Conservation (phyloP, 2,329 filamentous ascomycete genomes). For the Sclerotinia trifoliorum region DNA sequence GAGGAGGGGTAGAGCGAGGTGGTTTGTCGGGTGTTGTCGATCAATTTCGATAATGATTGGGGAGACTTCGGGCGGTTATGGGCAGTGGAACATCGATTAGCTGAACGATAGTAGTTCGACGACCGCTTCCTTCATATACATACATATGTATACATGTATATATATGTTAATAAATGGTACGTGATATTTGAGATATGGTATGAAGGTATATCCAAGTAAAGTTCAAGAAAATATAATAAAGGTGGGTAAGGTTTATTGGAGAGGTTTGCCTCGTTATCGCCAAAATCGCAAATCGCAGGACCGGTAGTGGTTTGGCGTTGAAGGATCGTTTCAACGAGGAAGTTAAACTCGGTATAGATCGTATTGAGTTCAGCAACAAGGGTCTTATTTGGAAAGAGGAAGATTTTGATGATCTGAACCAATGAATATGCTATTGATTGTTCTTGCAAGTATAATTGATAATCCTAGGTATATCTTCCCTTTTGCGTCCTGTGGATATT, state of each 20-base stretch:
- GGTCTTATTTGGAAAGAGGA: neutral
- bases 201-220: neutral
- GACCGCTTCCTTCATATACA: neutral
- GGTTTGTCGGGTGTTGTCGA: conserved; percentile 14
- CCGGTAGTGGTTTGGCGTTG: neutral
- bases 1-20: conserved; percentile 20
- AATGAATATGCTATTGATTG: neutral
- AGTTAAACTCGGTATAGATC: neutral
- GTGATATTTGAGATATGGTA: neutral
- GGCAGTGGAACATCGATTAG: conserved; percentile 21
- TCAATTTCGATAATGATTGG: conserved; percentile 17
- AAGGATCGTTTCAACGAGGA: neutral
- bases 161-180: neutral
- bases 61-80: conserved; percentile 22
- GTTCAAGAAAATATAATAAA: conserved; percentile 2
- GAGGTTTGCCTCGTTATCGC: conserved; percentile 14
- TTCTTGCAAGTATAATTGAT: neutral
- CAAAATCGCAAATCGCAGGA: conserved; percentile 1
- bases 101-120: conserved; percentile 1
- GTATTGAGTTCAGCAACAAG: neutral
- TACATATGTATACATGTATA: neutral
- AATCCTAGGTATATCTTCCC: neutral
- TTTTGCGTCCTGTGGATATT: neutral
- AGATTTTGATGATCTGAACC: neutral
- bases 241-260: neutral